A percentile compares a stretch with the other conserved stretches of the same genome.
phyloP scores from a whole-genome alignment of 345 rosid genomes.

The Arabis alpina region DNA sequence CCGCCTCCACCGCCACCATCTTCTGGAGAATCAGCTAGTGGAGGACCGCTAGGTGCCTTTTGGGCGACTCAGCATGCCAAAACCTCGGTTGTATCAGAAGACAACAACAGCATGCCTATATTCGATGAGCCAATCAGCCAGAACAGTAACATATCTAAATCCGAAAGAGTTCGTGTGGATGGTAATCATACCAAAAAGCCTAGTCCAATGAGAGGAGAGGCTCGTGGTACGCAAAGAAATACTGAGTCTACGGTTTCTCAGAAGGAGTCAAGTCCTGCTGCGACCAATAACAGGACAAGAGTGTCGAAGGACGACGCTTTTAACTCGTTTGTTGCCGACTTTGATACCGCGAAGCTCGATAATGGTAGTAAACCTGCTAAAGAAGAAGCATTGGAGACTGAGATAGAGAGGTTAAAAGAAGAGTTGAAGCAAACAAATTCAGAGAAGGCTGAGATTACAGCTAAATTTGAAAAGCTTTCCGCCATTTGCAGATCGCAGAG shows the following conservation, averaged over 20 bases:
- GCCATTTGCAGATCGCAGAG: slow-evolving; percentile 96
- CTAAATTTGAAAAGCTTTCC: slow-evolving; percentile 88
- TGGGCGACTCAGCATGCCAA: slow-evolving; percentile 90
- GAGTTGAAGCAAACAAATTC: slow-evolving; percentile 68
- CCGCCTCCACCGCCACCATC: slow-evolving; percentile 71
- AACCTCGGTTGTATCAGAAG: slow-evolving; percentile 57
- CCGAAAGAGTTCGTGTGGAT: slow-evolving; percentile 53
- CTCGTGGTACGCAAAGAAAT: slow-evolving; percentile 44
- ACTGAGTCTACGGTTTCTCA: slow-evolving; percentile 46
- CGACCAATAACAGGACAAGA: slow-evolving; percentile 48
- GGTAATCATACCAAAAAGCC: slow-evolving; percentile 47
- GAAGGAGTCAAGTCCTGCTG: slow-evolving; percentile 46
- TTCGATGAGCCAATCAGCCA: slow-evolving; percentile 66
- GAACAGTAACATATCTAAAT: slow-evolving; percentile 46
- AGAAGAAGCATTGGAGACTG: slow-evolving; percentile 65
- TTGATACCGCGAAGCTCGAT: slow-evolving; percentile 70
- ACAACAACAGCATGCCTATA: slow-evolving; percentile 55
- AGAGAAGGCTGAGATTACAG: slow-evolving; percentile 82
- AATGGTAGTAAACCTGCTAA: slow-evolving; percentile 46
- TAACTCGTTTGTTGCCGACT: slow-evolving; percentile 81
- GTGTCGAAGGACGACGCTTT: slow-evolving; percentile 65
- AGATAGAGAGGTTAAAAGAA: slow-evolving; percentile 74
- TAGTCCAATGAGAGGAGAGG: slow-evolving; percentile 58
- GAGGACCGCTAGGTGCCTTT: slow-evolving; percentile 84
- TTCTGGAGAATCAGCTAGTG: slow-evolving; percentile 53